These are phyloP conservation scores for Fusarium dlaminii DNA, from an alignment of 2,329 filamentous ascomycete species.

Conservation along the genomic window DNA sequence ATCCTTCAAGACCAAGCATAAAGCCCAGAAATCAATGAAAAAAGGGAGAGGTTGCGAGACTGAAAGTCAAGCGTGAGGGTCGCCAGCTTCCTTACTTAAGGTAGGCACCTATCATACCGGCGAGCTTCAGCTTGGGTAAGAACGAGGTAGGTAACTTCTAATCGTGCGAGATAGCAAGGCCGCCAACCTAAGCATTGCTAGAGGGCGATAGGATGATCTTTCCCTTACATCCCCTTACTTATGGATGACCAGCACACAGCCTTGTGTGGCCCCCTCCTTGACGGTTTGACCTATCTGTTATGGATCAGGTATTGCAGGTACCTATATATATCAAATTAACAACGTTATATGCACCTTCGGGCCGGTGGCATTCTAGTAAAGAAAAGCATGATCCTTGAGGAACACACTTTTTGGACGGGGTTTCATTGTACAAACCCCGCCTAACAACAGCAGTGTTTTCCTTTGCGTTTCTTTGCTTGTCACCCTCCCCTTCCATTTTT, in stretches of 20 bases:
- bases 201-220: not conserved
- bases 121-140: not conserved
- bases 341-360: not conserved
- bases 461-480: not conserved
- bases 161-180: not conserved
- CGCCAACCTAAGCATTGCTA: not conserved
- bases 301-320: not conserved
- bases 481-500: not conserved
- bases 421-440: not conserved
- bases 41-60: not conserved
- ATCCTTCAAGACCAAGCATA: not conserved
- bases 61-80: not conserved
- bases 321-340: not conserved
- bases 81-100: not conserved
- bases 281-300: not conserved
- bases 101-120: not conserved
- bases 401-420: not conserved
- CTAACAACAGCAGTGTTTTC: not conserved
- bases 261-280: not conserved
- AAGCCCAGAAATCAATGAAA: not conserved
- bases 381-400: not conserved
- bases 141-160: not conserved
- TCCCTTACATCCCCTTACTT: not conserved
- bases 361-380: not conserved
- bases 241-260: not conserved